phyloP scores from a whole-genome alignment of 2,329 filamentous ascomycete species.

The Graphilbum ipis-grandicollis region DNA sequence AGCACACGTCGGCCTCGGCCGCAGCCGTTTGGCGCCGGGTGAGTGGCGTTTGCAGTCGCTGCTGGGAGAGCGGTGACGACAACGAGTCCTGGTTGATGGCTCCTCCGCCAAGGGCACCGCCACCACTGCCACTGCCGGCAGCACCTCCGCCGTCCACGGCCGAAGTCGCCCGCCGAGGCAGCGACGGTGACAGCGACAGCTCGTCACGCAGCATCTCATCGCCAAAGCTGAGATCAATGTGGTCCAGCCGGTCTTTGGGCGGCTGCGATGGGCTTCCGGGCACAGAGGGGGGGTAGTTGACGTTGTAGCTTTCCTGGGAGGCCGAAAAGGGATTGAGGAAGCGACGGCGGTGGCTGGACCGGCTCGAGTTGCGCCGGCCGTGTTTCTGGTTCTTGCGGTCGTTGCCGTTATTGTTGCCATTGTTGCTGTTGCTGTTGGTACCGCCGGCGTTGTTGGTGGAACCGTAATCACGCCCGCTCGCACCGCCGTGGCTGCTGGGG shows the following conservation, averaged over 20 bases:
- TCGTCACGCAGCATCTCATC: constrained; percentile 57
- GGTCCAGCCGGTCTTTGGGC: constrained; percentile 27
- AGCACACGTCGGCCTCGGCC: constrained; percentile 76
- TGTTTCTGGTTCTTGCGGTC: constrained; percentile 14
- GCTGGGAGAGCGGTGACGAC: not conserved
- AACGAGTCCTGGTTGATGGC: not conserved
- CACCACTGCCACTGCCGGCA: not conserved
- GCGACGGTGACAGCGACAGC: constrained; percentile 14
- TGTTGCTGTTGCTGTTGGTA: constrained; percentile 19
- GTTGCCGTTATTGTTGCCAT: constrained; percentile 24
- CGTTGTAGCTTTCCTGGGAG: constrained; percentile 33
- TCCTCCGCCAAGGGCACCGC: no score
- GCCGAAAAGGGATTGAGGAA: constrained; percentile 12
- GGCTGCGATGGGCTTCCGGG: constrained; percentile 42
- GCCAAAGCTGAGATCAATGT: constrained; percentile 44
- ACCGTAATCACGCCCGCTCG: constrained; percentile 6
- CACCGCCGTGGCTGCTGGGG: constrained; percentile 1
- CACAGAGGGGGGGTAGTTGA: constrained; percentile 54
- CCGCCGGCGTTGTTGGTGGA: constrained; percentile 11
- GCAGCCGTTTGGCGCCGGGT: constrained; percentile 14
- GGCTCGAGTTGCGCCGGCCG: constrained; percentile 31
- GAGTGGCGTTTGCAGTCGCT: not conserved
- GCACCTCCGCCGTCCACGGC: not conserved
- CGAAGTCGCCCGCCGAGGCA: not conserved
- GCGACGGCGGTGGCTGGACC: constrained; percentile 28